Base-by-base conservation (phyloP, 305 asterid genomes). In the Coffea humblotiana region DNA sequence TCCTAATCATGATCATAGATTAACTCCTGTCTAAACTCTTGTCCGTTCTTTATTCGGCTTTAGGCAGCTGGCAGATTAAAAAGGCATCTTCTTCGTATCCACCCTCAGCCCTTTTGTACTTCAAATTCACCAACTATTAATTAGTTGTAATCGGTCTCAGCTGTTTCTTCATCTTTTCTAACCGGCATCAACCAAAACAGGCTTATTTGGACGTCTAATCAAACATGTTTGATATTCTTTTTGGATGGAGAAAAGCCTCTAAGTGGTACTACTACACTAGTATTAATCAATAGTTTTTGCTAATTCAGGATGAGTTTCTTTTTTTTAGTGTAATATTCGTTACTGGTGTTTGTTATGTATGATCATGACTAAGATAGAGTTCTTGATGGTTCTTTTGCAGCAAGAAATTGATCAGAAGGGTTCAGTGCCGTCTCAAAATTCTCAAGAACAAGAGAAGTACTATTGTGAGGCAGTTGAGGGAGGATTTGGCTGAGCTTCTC, bases 231-330 rank as follows among this genome's bases (percentile, higher is more conserved):
- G 90, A 84, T 75, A 40, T 88, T 79, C 81, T 94, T 1, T 92
- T 93, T 75, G 94, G 98, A n/a, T 95, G 98, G 98, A 87, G 93
- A 88, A 93, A 92, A 82, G 98, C 98, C 78, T 89, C 97, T 5
- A 95, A 93, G 90, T 94, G 97, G 98, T 94, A 82, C 6, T 11
- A 32, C 32, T 45, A 16, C 2, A 10, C 45, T 32, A 0, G 51
- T 68, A 58, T 27, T 51, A 51, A 49, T 72, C 43, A 35, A 48
- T 18, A 37, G 49, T 75, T 64, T 43, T 27, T 64, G 37, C 69
- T 27, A 16, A 18, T 27, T 64, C 69, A 64, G 29, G 69, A 64
- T 25, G 19, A 25, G 19, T 12, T 40, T 40, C 43, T 40, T 23
- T 2, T 64, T 1, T 64, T 25, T 3, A 29, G 2, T 43, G n/a